Evolutionary conservation across 2,329 filamentous ascomycete species (phyloP), one percentile per base, ranked within the genome.

Genomic region (Chalaropsis thielavioides): DNA sequence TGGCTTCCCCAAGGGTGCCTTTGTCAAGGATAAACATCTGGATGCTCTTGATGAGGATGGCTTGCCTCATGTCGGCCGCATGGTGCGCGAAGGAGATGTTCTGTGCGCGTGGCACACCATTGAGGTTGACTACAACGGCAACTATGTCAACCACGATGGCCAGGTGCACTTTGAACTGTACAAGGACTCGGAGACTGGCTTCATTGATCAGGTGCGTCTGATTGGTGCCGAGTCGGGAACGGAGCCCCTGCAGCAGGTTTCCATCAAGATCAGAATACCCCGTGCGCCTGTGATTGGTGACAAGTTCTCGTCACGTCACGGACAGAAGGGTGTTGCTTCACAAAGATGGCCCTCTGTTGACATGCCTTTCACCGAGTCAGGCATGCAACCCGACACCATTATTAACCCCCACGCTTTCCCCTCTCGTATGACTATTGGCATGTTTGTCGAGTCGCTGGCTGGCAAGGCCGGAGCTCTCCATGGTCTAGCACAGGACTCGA

Each of bases 361-460:
- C 74, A 94, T 99, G 89, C 94, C 94, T 2, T 99, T 97, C 76
- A 91, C 90, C 2, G 94, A 99, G 77, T 89, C 88, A 5, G 94
- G 94, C 64, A 97, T 99, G 68, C 92, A 96, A 72, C 94, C 94
- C 10, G 94, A 99, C 75, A 82, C 96, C 71, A 99, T 99, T 76
- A 99, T 99, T 80, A 99, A 99, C 78, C 94, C 94, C 49, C 94
- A 99, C 81, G 94, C 94, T 72, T 99, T 99, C 82, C 94, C 94
- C 7, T 97, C 92, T 58, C 92, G 94, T 76, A 99, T 99, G 94
- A 99, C 94, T 22, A 99, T 99, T 73, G 94, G 94, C 73, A 97
- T 97, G 90, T 97, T 99, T 76, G 85, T 99, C 72, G 94, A 99
- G 78, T 96, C 92, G 4, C 82, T 99, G 63, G 94, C 94, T 10